These are phyloP conservation scores for Xerocomellus amylosporus DNA, from an alignment of 768 basidiomycete genomes.

Conservation along the genomic window DNA sequence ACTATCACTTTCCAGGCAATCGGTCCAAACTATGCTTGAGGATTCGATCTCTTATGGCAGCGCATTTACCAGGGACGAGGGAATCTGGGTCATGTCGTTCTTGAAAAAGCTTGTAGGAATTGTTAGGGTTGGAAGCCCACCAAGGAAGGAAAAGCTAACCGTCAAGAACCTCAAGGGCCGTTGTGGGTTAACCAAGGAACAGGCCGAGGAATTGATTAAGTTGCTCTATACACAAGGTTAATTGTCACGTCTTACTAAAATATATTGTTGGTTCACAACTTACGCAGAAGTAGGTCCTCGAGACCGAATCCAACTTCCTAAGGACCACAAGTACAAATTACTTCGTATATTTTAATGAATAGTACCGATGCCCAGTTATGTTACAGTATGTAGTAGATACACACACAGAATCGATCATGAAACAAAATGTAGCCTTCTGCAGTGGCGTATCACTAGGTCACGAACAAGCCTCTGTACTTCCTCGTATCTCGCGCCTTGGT, in stretches of 20 bases:
- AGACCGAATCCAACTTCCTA: background rate
- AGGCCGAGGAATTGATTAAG: constrained; percentile 20
- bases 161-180: constrained; percentile 10
- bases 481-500: constrained; percentile 14
- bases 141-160: constrained; percentile 10
- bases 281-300: background rate
- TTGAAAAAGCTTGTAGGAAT: constrained; percentile 20
- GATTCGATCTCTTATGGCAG: constrained; percentile 20
- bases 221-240: constrained; percentile 7
- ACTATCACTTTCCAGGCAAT: constrained; percentile 12
- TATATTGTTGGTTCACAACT: background rate
- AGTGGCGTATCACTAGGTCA: constrained; percentile 14
- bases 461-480: constrained; percentile 15
- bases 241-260: background rate
- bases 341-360: background rate
- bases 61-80: constrained; percentile 14
- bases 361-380: background rate
- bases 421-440: background rate
- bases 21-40: constrained; percentile 20
- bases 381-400: constrained; percentile 1
- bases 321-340: background rate
- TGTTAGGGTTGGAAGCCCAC: constrained; percentile 5
- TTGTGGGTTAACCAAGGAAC: constrained; percentile 16
- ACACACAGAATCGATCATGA: constrained; percentile 1
- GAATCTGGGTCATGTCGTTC: constrained; percentile 24